Evolutionary conservation across 805 yeast genomes (phyloP).

Genomic region (Candida hungchunana): DNA sequence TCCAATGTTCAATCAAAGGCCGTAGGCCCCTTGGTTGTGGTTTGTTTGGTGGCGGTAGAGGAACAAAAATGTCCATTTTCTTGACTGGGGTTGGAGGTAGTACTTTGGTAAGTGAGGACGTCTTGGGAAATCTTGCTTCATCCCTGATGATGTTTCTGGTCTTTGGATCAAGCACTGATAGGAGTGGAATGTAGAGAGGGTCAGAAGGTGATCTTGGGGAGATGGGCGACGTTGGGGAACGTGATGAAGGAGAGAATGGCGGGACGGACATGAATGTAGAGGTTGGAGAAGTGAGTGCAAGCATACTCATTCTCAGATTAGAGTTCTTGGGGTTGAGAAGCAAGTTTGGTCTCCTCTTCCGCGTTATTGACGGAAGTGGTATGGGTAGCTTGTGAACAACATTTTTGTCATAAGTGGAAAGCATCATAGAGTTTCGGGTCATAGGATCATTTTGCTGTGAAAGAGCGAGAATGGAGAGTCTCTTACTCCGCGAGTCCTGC

Average conservation of each 20-base stretch:
- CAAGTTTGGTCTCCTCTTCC: constrained; percentile 17
- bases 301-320: constrained; percentile 18
- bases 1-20: constrained; percentile 22
- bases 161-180: constrained; percentile 14
- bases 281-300: constrained; percentile 5
- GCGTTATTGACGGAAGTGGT: constrained; percentile 11
- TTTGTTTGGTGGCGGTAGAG: constrained; percentile 26
- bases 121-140: constrained; percentile 41
- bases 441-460: constrained; percentile 36
- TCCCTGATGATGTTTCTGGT: constrained; percentile 22
- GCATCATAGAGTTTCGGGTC: constrained; percentile 37
- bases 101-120: constrained; percentile 38
- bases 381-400: constrained; percentile 21
- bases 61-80: constrained; percentile 45
- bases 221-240: constrained; percentile 8
- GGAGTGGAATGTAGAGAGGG: constrained; percentile 21
- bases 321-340: constrained; percentile 25
- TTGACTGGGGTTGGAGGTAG: constrained; percentile 68
- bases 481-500: constrained; percentile 23
- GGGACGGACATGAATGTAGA: constrained; percentile 1
- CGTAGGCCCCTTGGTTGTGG: constrained; percentile 21
- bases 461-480: constrained; percentile 36
- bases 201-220: constrained; percentile 6
- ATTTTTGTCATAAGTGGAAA: constrained; percentile 27
- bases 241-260: constrained; percentile 5